Evolutionary conservation across 2,329 filamentous ascomycete species (phyloP), one percentile per base, ranked within the genome.

Genomic region (Ambrosiella xylebori): DNA sequence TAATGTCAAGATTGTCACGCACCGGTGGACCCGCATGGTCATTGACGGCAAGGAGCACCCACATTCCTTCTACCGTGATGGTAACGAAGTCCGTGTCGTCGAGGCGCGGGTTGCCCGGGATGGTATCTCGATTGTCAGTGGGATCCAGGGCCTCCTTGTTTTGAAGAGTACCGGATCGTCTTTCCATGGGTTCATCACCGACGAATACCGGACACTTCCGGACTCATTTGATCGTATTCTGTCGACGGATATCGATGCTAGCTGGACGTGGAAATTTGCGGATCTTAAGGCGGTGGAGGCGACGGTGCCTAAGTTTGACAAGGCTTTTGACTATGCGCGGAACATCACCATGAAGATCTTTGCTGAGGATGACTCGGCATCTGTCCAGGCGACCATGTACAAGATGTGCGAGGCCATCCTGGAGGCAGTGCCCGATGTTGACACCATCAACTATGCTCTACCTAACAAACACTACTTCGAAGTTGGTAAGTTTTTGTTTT

Each of bases 401-500:
- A 94, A 96, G 76, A 98, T 98, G 91, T 83, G 80, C 65, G 85
- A 91, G 70, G 76, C 84, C 69, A 95, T 98, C 64, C 76, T 98
- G 57, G 84, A 79, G 7, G 80, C 76, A 19, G 86, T 83, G 27
- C 85, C 88, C 12, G 75, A 83, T 62, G 79, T 89, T 19, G 79
- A 84, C 50, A 76, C 77, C 19, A 87, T 93, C 47, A 80, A 85
- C 65, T 97, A 96, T 69, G 77, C 84, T 7, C 76, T 98, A 66
- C 93, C 93, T 9, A 98, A 98, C 76, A 97, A 96, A 76, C 93
- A 98, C 73, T 97, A 96, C 74, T 97, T 97, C 68, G 91, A 97
- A 72, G 84, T 97, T 70, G 86, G 82, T 88, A 74, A 73, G 84
- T 75, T 59, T 6, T 37, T 1, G n/a, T 13, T 15, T n/a, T 47